Base-by-base conservation (phyloP, 2,329 filamentous ascomycete species). In the Calonectria pseudoreteaudii region DNA sequence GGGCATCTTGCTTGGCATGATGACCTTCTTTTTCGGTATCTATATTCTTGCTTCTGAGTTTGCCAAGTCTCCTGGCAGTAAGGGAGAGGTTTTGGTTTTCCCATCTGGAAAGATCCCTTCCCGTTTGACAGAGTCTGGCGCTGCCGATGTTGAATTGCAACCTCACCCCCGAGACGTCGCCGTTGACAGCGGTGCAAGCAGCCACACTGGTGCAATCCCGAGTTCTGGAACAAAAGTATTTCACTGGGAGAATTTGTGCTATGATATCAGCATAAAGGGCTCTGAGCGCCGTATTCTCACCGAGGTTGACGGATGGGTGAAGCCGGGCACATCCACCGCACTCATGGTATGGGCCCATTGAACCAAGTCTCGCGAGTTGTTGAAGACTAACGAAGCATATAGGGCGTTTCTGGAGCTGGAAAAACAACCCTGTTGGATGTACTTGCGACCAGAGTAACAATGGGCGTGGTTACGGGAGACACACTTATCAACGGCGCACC, bases 341-440 rank as follows among this genome's bases (percentile, higher is more conserved):
- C 88, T 98, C 2, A 98, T 98, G 95, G 91, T 84, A 84, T 18
- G 4, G 6, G 89, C 23, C 87, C 38, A 53, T 13, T 11, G 20
- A 5, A 41, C 18, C n/a, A 14, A n/a, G 18, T 20, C 1, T 9
- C 5, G 6, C 38, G 34, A 41, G 26, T 2, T n/a, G 2, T 10
- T 20, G 8, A 7, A 14, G 14, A 16, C 65, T 67, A 13, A 67
- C 28, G 2, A 49, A 47, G 5, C 20, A 2, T 44, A 9, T 65
- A 65, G 90, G 94, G 95, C 85, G 94, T 96, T 11, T 95, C 94
- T 34, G 95, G 96, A 77, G 96, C 96, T 18, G 96, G 96, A 71
- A 98, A 98, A 85, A 98, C 96, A 0, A 98, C 95, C 0, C 90
- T 98, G 31, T 87, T 98, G 36, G 94, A 98, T 84, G 94, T 94